These are phyloP conservation scores for Lyophyllum semitale DNA, from an alignment of 768 basidiomycete genomes.

Conservation along the genomic window DNA sequence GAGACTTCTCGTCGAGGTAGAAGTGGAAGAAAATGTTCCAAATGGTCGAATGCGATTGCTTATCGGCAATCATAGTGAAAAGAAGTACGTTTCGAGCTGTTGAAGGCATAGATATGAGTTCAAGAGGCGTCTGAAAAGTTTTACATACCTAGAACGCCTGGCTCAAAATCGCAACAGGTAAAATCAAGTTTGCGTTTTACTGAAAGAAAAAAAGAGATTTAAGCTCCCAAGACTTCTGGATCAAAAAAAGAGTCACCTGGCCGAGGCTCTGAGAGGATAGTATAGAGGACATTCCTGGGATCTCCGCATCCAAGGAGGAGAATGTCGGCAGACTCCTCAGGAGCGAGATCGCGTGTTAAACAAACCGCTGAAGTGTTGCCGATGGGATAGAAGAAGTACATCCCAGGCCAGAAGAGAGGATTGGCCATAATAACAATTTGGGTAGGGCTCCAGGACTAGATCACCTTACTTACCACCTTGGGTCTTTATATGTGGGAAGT, in stretches of 20 bases:
- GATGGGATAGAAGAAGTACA: slow-evolving; percentile 55
- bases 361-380: slow-evolving; percentile 60
- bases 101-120: neutral
- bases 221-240: neutral
- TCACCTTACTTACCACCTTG: neutral
- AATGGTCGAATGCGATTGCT: slow-evolving; percentile 17
- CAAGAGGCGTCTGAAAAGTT: neutral
- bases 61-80: slow-evolving; percentile 42
- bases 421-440: slow-evolving; percentile 40
- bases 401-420: slow-evolving; percentile 43
- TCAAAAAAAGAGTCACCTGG: slow-evolving; percentile 20
- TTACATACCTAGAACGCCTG: slow-evolving; percentile 43
- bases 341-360: slow-evolving; percentile 47
- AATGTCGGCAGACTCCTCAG: slow-evolving; percentile 47
- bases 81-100: slow-evolving; percentile 52
- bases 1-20: slow-evolving; percentile 38
- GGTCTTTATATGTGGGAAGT: neutral
- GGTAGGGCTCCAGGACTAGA: neutral
- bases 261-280: slow-evolving; percentile 33
- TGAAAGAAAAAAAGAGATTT: no score
- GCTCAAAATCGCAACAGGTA: slow-evolving; percentile 53
- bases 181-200: slow-evolving; percentile 40
- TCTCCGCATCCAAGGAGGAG: slow-evolving; percentile 62
- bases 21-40: slow-evolving; percentile 56
- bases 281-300: slow-evolving; percentile 54